A percentile compares a stretch with the other conserved stretches of the same genome.
These are phyloP conservation scores for Colletotrichum spaethianum DNA, from an alignment of 2,329 filamentous ascomycete genomes.

Conservation along the genomic window DNA sequence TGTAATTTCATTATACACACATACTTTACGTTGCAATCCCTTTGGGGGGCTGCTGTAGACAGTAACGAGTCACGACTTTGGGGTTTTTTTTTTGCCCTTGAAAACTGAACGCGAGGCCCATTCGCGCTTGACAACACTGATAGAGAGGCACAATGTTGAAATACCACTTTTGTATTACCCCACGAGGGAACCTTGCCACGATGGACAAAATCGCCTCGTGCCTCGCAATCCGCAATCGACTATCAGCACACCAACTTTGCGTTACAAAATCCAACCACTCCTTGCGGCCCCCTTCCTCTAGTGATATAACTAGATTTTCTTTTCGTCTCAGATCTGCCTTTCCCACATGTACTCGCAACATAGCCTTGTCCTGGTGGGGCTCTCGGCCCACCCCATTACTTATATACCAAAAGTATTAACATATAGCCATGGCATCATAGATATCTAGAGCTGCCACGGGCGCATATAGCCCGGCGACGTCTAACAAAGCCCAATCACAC, in stretches of 20 bases:
- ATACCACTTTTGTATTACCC: neutral
- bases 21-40: neutral
- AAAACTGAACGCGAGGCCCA: neutral
- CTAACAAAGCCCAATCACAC: neutral
- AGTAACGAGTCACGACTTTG: neutral
- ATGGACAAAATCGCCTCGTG: neutral
- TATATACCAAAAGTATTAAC: constrained; percentile 1
- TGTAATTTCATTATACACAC: neutral
- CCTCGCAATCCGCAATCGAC: neutral
- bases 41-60: neutral
- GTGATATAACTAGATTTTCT: neutral
- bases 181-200: neutral
- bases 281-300: neutral
- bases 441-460: neutral
- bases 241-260: neutral
- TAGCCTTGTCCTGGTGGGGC: neutral
- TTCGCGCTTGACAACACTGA: neutral
- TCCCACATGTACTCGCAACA: neutral
- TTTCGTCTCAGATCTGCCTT: neutral
- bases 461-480: neutral
- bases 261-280: neutral
- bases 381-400: neutral
- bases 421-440: constrained; percentile 12
- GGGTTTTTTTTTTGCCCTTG: neutral
- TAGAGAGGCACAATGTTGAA: neutral